Evolutionary conservation across 768 basidiomycete species (phyloP).

Genomic region (Lactarius quietus): DNA sequence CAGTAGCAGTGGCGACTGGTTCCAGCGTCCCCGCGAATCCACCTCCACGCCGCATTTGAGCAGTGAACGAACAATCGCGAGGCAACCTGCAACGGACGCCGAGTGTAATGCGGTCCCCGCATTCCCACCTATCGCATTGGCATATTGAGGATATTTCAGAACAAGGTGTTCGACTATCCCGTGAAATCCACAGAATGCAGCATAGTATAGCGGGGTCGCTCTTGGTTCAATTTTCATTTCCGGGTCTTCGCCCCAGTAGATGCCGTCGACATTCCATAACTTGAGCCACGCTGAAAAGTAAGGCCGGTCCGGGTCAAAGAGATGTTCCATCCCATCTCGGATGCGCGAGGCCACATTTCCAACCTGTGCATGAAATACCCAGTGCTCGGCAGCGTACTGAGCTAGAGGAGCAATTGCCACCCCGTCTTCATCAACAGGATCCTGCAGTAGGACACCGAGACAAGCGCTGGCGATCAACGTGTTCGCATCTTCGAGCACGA

Average conservation of each 20-base stretch:
- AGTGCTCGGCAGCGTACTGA: not conserved
- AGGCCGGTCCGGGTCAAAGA: not conserved
- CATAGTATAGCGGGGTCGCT: not conserved
- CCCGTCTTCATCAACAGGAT: not conserved
- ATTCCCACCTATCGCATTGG: not conserved
- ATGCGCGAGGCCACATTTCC: not conserved
- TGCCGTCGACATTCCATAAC: not conserved
- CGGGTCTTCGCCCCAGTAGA: fast-evolving
- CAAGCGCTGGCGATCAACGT: not conserved
- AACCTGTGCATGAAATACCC: not conserved
- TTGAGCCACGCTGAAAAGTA: not conserved
- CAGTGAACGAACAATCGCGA: not conserved
- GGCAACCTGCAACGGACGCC: not conserved
- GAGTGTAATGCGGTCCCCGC: not conserved
- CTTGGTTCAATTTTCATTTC: not conserved
- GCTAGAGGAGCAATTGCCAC: not conserved
- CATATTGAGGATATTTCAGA: not conserved
- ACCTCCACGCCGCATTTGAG: not conserved
- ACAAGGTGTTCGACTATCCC: not conserved
- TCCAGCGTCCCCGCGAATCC: not conserved
- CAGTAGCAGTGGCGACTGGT: not conserved
- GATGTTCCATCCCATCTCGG: not conserved
- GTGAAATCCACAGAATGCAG: not conserved
- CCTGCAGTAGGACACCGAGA: not conserved
- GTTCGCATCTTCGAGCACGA: not conserved